Percentiles rank a stretch among this genome's conserved stretches.
These are phyloP conservation scores for Trichosporon coremiiforme DNA, from an alignment of 1,284 basidiomycete species.

Conservation along the genomic window DNA sequence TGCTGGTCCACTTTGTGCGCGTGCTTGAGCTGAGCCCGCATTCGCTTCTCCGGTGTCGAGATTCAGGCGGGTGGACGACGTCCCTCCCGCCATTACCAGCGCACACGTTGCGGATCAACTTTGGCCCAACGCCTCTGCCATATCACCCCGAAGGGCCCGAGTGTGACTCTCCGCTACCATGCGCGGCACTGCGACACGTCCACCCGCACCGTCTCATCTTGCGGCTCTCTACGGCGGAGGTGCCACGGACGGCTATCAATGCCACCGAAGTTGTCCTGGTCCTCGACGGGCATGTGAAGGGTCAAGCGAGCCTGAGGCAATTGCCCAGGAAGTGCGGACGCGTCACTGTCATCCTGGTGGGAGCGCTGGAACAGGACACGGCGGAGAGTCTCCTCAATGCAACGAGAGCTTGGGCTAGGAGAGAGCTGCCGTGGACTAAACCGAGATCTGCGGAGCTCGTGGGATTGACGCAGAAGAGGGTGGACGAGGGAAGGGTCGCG, in stretches of 20 bases:
- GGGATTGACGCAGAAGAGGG: background rate
- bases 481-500: background rate
- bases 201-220: background rate
- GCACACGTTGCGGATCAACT: constrained; percentile 3
- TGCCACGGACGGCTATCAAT: background rate
- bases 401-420: background rate
- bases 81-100: background rate
- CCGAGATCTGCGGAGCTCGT: background rate
- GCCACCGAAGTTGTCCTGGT: constrained; percentile 1
- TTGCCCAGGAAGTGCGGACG: background rate
- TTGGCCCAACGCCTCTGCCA: background rate
- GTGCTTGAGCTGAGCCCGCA: constrained; percentile 10
- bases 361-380: background rate
- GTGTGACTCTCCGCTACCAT: background rate
- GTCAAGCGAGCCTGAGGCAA: background rate
- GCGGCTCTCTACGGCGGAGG: background rate
- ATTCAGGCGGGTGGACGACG: constrained; percentile 4
- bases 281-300: background rate
- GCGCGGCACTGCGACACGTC: background rate
- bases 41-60: background rate
- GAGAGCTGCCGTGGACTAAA: background rate
- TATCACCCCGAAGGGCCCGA: constrained; percentile 9
- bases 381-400: background rate
- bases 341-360: background rate
- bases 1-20: constrained; percentile 14